Percentiles rank a stretch among this genome's conserved stretches.
These are phyloP conservation scores for Pyrus hybrid DNA, from an alignment of 331 rosid species.

Conservation along the genomic window DNA sequence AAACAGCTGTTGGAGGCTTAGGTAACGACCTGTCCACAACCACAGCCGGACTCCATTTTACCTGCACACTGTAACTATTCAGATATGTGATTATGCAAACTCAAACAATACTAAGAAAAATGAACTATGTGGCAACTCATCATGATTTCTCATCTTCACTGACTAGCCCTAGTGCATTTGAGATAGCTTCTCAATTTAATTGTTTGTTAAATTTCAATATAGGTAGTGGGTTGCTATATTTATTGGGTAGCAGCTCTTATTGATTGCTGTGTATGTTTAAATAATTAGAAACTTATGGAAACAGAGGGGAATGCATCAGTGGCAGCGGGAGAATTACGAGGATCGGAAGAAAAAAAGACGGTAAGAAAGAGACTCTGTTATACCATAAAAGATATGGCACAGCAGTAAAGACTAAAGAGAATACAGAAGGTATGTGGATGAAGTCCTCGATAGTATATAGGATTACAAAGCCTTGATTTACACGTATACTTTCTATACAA, in stretches of 20 bases:
- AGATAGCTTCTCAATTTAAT: background rate
- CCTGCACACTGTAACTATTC: constrained; percentile 33
- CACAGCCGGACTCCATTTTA: constrained; percentile 64
- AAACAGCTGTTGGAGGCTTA: constrained; percentile 90
- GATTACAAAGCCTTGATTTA: too few relatives aligned
- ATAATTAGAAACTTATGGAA: background rate
- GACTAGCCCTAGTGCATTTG: background rate
- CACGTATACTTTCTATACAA: too few relatives aligned
- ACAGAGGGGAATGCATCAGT: background rate
- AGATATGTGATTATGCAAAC: background rate
- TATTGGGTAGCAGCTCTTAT: background rate
- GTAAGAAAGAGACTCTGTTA: too few relatives aligned
- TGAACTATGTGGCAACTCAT: background rate
- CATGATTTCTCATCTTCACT: background rate
- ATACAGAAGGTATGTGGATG: too few relatives aligned
- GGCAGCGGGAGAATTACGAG: too few relatives aligned
- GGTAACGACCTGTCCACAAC: constrained; percentile 51
- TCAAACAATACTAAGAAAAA: background rate
- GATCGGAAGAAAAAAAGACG: too few relatives aligned
- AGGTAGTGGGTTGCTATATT: background rate
- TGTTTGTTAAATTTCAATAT: background rate
- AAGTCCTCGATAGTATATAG: too few relatives aligned
- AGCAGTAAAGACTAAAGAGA: too few relatives aligned
- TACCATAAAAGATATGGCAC: too few relatives aligned
- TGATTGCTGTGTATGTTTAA: background rate